Percentiles rank a stretch among this genome's conserved stretches.
Conservation (phyloP, 352 stramenopile species). For the Thraustochytrium striatum region DNA sequence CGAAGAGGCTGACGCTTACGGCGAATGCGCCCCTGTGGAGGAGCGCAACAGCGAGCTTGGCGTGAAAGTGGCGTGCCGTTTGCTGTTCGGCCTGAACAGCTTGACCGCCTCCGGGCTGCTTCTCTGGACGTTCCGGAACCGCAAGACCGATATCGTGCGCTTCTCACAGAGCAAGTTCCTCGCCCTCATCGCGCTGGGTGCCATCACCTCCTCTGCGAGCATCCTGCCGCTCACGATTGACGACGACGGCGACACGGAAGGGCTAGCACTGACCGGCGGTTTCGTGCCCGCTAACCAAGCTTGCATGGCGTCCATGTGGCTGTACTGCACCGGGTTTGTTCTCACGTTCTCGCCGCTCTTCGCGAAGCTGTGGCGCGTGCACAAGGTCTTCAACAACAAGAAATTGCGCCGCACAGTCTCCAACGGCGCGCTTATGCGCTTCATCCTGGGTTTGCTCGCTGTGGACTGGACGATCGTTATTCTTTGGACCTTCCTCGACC, state of each 20-base stretch:
- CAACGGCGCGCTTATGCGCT: not conserved
- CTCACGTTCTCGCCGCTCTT: not conserved
- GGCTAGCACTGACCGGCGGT: not conserved
- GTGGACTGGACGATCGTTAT: not conserved
- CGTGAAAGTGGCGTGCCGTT: no score
- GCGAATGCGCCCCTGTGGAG: no score
- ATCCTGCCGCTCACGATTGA: not conserved
- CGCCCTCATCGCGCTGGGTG: not conserved
- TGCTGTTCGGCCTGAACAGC: no score
- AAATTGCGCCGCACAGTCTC: not conserved
- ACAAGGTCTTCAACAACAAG: not conserved
- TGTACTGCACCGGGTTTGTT: constrained; percentile 10
- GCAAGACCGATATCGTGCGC: not conserved
- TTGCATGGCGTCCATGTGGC: constrained; percentile 1
- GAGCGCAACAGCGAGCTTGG: no score
- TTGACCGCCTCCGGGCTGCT: no score
- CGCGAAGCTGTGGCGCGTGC: not conserved
- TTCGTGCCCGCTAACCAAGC: not conserved
- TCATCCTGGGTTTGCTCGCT: not conserved
- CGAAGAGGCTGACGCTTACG: no score
- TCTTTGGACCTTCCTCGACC: not conserved
- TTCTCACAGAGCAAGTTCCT: not conserved
- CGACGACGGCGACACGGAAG: not conserved
- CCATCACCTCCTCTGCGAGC: not conserved
- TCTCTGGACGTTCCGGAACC: not conserved